Percentiles rank a stretch among this genome's conserved stretches.
Conservation (phyloP, 108 stramenopile genomes). For the Skeletonema potamos region DNA sequence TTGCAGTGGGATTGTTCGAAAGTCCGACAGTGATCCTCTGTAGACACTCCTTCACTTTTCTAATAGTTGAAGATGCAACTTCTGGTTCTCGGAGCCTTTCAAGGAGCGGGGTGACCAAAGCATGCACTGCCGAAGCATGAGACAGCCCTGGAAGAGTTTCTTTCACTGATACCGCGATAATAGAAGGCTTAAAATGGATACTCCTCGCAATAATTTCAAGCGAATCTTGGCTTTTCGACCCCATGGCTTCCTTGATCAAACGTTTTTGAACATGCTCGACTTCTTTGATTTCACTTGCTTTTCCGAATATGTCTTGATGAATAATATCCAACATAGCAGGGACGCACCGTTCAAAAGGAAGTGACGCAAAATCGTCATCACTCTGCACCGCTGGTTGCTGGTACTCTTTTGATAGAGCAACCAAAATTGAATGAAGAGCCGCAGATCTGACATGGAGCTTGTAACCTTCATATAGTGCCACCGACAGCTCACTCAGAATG, state of each 20-base stretch:
- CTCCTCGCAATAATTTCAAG: slow-evolving; percentile 72
- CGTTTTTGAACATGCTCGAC: slow-evolving; percentile 68
- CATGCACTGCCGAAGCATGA: slow-evolving; percentile 64
- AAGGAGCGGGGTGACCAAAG: slow-evolving; percentile 70
- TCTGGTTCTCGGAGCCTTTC: slow-evolving; percentile 64
- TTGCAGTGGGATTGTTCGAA: slow-evolving; percentile 84
- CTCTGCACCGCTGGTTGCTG: slow-evolving; percentile 13
- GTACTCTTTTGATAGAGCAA: slow-evolving; percentile 57
- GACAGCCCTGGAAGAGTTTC: slow-evolving; percentile 44
- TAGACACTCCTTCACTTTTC: slow-evolving; percentile 83
- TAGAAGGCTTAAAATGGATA: slow-evolving; percentile 67
- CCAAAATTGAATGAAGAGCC: slow-evolving; percentile 78
- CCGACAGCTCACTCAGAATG: slow-evolving; percentile 77
- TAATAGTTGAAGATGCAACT: slow-evolving; percentile 49
- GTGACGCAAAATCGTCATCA: background rate
- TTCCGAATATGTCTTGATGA: slow-evolving; percentile 86
- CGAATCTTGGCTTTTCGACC: slow-evolving; percentile 79
- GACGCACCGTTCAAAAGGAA: slow-evolving; percentile 65
- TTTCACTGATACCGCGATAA: slow-evolving; percentile 28
- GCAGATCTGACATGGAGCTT: slow-evolving; percentile 88
- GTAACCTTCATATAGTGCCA: slow-evolving; percentile 89
- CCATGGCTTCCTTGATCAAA: slow-evolving; percentile 86
- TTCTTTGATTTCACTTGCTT: slow-evolving; percentile 81
- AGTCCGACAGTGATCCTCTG: slow-evolving; percentile 88
- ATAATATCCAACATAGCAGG: slow-evolving; percentile 84